A percentile compares a stretch with the other conserved stretches of the same genome.
Conservation (phyloP, 164 flowering plant species). For the Magnolia sinica region DNA sequence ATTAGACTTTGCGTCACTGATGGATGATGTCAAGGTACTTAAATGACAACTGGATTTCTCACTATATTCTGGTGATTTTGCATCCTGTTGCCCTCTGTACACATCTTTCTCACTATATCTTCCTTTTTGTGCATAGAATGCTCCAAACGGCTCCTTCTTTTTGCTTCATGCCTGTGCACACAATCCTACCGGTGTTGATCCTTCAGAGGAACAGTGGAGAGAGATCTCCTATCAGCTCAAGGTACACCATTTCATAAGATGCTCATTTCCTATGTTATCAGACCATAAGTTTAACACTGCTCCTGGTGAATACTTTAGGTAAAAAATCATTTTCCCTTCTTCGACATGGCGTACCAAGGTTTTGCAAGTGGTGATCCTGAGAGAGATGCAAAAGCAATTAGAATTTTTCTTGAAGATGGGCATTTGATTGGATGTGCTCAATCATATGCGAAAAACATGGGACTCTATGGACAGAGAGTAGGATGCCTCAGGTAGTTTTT, state of each 20-base stretch:
- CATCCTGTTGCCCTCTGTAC: not conserved
- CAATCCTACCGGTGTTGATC: slow-evolving; percentile 99
- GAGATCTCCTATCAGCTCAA: slow-evolving; percentile 83
- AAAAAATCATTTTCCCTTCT: slow-evolving; percentile 86
- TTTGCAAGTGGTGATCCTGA: slow-evolving; percentile 98
- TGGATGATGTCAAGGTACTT: slow-evolving; percentile 84
- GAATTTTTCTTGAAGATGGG: slow-evolving; percentile 96
- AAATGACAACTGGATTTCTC: not conserved
- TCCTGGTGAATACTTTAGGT: slow-evolving; percentile 38
- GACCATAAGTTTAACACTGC: not conserved
- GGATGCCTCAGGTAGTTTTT: slow-evolving; percentile 70
- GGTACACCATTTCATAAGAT: slow-evolving; percentile 28
- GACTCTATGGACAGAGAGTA: slow-evolving; percentile 96
- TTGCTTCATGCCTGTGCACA: slow-evolving; percentile 99
- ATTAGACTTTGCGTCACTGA: slow-evolving; percentile 69
- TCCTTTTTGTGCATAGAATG: slow-evolving; percentile 52
- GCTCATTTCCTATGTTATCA: slow-evolving; percentile 1
- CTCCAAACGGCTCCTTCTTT: slow-evolving; percentile 93
- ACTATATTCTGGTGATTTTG: not conserved
- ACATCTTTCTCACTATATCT: not conserved
- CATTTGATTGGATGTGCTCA: slow-evolving; percentile 86
- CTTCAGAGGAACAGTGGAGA: slow-evolving; percentile 90
- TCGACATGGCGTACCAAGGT: slow-evolving; percentile 99
- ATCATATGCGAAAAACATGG: slow-evolving; percentile 97
- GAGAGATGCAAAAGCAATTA: slow-evolving; percentile 83